phyloP scores from a whole-genome alignment of 2,329 filamentous ascomycete genomes.

The Epichloe gansuensis region DNA sequence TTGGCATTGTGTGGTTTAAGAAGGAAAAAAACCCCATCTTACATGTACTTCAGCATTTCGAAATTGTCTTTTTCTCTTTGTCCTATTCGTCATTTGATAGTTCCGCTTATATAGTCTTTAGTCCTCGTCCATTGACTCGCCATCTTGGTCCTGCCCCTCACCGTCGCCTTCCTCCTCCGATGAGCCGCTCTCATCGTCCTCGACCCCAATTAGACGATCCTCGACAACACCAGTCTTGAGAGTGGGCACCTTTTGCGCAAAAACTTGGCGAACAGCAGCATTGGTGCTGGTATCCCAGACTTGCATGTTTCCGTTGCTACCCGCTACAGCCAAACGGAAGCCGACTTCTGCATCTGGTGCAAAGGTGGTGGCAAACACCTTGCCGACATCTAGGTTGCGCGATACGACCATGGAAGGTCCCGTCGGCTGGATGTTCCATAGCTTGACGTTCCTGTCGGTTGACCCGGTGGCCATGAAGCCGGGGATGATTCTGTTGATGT shows the following conservation, averaged over 20 bases:
- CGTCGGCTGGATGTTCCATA: conserved; percentile 78
- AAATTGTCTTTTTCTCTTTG: not conserved
- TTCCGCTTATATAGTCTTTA: conserved; percentile 1
- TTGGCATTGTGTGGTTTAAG: not conserved
- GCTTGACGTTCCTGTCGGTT: conserved; percentile 87
- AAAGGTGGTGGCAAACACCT: conserved; percentile 84
- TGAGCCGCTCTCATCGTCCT: conserved; percentile 55
- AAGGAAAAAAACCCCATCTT: not conserved
- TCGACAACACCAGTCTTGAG: conserved; percentile 46
- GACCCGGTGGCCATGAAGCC: conserved; percentile 91
- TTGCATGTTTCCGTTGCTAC: conserved; percentile 84
- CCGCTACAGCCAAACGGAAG: conserved; percentile 85
- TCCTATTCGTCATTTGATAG: not conserved
- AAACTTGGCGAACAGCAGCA: conserved; percentile 68
- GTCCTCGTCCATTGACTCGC: conserved; percentile 16
- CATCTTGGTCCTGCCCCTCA: conserved; percentile 27
- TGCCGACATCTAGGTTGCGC: conserved; percentile 84
- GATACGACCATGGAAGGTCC: conserved; percentile 86
- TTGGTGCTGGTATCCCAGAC: conserved; percentile 98
- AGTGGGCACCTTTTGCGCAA: conserved; percentile 55
- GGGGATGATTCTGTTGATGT: conserved; percentile 79
- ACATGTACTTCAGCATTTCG: not conserved
- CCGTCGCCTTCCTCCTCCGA: conserved; percentile 42
- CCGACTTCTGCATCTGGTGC: conserved; percentile 83
- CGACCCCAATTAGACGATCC: conserved; percentile 68